Base-by-base conservation (phyloP, 2,329 filamentous ascomycete species). In the Hyphodiscus sp. region DNA sequence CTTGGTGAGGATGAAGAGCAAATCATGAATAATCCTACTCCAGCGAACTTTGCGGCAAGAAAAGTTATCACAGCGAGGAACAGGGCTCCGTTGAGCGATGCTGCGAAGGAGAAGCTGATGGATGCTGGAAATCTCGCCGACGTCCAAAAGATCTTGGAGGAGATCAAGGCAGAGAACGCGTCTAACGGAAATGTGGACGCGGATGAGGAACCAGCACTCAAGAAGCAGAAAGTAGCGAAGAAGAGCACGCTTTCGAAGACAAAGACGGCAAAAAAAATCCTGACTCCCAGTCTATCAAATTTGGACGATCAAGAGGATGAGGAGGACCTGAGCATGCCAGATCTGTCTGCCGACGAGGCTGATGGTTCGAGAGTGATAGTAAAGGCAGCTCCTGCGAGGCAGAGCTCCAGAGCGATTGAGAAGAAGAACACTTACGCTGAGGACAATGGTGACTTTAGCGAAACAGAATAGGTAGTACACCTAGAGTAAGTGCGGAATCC, bases 271-370 rank as follows among this genome's bases (percentile, higher is more conserved):
- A 73, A 70, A 54, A 62, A 61, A 26, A 72, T 69, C n/a, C 69
- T 69, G 47, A 75, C 73, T 30, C 74, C 74, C 18, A 72, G 69
- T 52, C 61, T 69, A 13, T 70, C 69, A 47, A 68, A 70, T 53
- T 65, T 69, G 45, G 69, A 71, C 15, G 61, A 65, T 33, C 62
- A 62, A 41, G 62, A 62, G 20, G 46, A 56, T 30, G 20, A 51
- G 13, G 67, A 67, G 15, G 68, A 69, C 48, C 55, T 64, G 43
- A 65, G 65, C 49, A 68, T 74, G 58, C 69, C 69, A 54, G 71
- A 74, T 52, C 60, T 75, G 42, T 72, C 69, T 44, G 67, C 68
- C 45, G 65, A 58, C 41, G 66, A 69, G 20, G 63, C 56, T 18
- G 54, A 60, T 15, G 44, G 33, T 19, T n/a, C 18, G 11, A 46